Percentiles rank a stretch among this genome's conserved stretches.
Evolutionary conservation across 805 yeast genomes (phyloP).

Genomic region (Candida succiphila): DNA sequence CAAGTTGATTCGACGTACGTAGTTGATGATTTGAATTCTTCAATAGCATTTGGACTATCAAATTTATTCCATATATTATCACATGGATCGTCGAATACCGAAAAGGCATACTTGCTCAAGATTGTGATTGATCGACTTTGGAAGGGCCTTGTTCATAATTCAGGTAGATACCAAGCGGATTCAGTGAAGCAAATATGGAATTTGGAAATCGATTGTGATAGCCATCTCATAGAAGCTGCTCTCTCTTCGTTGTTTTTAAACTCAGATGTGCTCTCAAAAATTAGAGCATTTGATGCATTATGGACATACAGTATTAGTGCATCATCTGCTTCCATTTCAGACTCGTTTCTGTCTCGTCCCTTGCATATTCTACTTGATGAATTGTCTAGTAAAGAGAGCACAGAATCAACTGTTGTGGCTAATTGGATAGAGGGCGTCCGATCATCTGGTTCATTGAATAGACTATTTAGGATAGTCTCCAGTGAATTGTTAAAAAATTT

Average conservation of each 20-base stretch:
- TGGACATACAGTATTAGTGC: conserved; percentile 83
- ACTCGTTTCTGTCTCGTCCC: conserved; percentile 47
- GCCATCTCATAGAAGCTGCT: conserved; percentile 63
- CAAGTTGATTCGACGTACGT: conserved; percentile 3
- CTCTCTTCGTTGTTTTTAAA: conserved; percentile 44
- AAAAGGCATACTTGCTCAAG: conserved; percentile 29
- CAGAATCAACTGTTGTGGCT: conserved; percentile 30
- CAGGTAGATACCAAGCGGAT: conserved; percentile 59
- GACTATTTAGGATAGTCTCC: conserved; percentile 48
- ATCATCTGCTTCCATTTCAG: conserved; percentile 36
- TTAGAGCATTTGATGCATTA: conserved; percentile 49
- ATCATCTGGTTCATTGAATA: conserved; percentile 45
- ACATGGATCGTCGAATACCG: conserved; percentile 18
- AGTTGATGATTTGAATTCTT: conserved; percentile 5
- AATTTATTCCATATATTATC: conserved; percentile 28
- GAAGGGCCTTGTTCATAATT: conserved; percentile 37
- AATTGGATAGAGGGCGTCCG: conserved; percentile 39
- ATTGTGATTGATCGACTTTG: conserved; percentile 39
- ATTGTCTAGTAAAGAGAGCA: conserved; percentile 31
- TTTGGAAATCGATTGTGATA: conserved; percentile 42
- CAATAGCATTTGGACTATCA: conserved; percentile 33
- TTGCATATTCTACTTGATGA: conserved; percentile 62
- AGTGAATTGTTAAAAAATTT: conserved; percentile 41
- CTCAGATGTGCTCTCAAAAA: conserved; percentile 27
- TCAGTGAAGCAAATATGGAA: conserved; percentile 56